A percentile compares a stretch with the other conserved stretches of the same genome.
These are phyloP conservation scores for Colletotrichum salicis DNA, from an alignment of 2,329 filamentous ascomycete species.

Conservation along the genomic window DNA sequence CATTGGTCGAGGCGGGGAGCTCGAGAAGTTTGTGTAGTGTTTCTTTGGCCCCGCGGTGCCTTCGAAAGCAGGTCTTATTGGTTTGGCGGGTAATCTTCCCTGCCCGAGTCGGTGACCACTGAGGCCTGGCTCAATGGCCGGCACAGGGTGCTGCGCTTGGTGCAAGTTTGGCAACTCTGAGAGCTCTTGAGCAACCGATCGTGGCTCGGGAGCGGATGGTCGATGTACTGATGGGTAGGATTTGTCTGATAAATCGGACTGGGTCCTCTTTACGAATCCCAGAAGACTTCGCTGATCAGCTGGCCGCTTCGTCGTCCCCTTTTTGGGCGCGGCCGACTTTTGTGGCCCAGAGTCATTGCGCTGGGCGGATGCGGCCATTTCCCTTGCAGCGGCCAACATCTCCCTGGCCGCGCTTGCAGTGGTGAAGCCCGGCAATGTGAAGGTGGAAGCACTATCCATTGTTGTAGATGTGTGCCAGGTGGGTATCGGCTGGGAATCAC, in stretches of 20 bases:
- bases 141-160: conserved; percentile 33
- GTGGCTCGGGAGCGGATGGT: conserved; percentile 33
- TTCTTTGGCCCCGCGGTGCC: conserved; percentile 47
- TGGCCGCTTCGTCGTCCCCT: conserved; percentile 46
- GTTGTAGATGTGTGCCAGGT: conserved; percentile 57
- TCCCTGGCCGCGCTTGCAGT: conserved; percentile 66
- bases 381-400: conserved; percentile 46
- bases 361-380: conserved; percentile 30
- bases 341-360: conserved; percentile 35
- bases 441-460: conserved; percentile 68
- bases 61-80: conserved; percentile 42
- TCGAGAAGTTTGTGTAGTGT: conserved; percentile 68
- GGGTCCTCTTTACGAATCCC: conserved; percentile 48
- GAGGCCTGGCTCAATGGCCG: conserved; percentile 45
- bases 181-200: conserved; percentile 8
- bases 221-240: background rate
- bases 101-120: conserved; percentile 55
- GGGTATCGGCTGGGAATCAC: background rate
- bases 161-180: conserved; percentile 33
- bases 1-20: conserved; percentile 57
- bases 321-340: conserved; percentile 36
- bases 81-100: conserved; percentile 48
- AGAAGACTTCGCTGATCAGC: conserved; percentile 55
- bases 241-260: conserved; percentile 22
- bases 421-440: conserved; percentile 73